These are phyloP conservation scores for Galeopsis tetrahit DNA, from an alignment of 257 asterid genomes.

Conservation along the genomic window DNA sequence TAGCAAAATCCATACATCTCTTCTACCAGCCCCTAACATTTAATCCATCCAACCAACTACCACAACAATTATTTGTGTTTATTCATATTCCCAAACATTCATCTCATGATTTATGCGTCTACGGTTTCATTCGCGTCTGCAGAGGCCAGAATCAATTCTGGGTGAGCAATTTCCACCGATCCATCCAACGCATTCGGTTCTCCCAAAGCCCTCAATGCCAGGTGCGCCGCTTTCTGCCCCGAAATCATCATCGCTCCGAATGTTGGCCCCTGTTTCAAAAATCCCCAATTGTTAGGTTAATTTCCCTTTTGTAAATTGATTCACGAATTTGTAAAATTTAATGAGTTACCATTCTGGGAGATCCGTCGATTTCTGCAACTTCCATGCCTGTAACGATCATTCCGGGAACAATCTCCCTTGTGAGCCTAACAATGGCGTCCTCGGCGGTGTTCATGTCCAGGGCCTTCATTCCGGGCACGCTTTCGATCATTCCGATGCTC, in stretches of 20 bases:
- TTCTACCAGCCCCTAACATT: background rate
- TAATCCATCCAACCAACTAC: background rate
- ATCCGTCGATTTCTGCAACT: slow-evolving; percentile 91
- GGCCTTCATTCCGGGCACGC: slow-evolving; percentile 93
- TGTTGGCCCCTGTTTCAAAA: slow-evolving; percentile 69
- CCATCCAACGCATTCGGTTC: slow-evolving; percentile 70
- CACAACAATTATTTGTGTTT: slow-evolving; percentile 3
- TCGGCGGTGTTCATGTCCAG: slow-evolving; percentile 93
- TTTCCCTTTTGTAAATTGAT: background rate
- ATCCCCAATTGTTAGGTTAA: slow-evolving; percentile 4
- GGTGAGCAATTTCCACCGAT: slow-evolving; percentile 28
- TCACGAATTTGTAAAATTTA: background rate
- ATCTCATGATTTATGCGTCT: slow-evolving; percentile 45
- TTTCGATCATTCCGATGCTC: slow-evolving; percentile 90
- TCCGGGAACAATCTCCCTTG: slow-evolving; percentile 90
- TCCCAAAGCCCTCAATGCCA: slow-evolving; percentile 83
- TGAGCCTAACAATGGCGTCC: slow-evolving; percentile 85
- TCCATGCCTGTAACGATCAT: slow-evolving; percentile 98
- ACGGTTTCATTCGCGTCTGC: slow-evolving; percentile 55
- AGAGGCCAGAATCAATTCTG: slow-evolving; percentile 66
- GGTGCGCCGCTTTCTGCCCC: slow-evolving; percentile 89
- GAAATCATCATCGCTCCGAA: slow-evolving; percentile 96
- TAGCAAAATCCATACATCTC: slow-evolving; percentile 21
- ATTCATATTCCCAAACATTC: slow-evolving; percentile 2
- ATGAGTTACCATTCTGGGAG: slow-evolving; percentile 85